A percentile compares a stretch with the other conserved stretches of the same genome.
phyloP scores from a whole-genome alignment of 169 alveolate species.

The Plasmodium reichenowi region DNA sequence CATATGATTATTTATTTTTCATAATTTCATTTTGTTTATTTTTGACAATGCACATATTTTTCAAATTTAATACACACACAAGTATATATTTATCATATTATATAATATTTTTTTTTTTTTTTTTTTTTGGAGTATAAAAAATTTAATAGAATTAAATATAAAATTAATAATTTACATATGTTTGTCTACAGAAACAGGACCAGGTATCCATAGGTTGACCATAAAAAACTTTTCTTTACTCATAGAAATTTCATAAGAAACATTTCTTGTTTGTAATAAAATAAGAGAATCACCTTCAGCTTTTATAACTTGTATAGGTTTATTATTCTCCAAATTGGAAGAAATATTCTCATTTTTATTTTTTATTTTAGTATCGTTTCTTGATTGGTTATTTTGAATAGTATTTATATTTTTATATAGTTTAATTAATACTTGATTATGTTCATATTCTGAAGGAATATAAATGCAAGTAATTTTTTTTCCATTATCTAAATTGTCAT shows the following conservation, averaged over 20 bases:
- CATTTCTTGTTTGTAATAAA: slow-evolving; percentile 76
- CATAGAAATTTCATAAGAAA: slow-evolving; percentile 52
- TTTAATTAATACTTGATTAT: slow-evolving; percentile 44
- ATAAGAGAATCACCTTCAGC: slow-evolving; percentile 74
- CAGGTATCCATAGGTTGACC: slow-evolving; percentile 41
- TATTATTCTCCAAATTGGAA: neutral
- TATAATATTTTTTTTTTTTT: neutral
- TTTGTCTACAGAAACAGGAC: slow-evolving; percentile 66
- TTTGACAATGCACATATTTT: neutral
- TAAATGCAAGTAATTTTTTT: slow-evolving; percentile 63
- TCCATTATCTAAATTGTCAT: slow-evolving; percentile 62
- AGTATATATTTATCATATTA: too few species aligned
- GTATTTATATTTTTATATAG: slow-evolving; percentile 33
- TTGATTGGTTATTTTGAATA: neutral
- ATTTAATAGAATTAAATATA: neutral
- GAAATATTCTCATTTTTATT: neutral
- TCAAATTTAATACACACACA: neutral
- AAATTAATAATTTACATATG: slow-evolving; percentile 16
- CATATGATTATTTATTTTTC: neutral
- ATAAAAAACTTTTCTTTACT: slow-evolving; percentile 65
- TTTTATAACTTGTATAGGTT: slow-evolving; percentile 39
- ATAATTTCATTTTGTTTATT: neutral
- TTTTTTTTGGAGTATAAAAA: too few species aligned
- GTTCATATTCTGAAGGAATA: slow-evolving; percentile 40
- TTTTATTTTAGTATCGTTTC: neutral